Evolutionary conservation across 495 filamentous ascomycete genomes (phyloP).

Genomic region (Lophium mytilinum): DNA sequence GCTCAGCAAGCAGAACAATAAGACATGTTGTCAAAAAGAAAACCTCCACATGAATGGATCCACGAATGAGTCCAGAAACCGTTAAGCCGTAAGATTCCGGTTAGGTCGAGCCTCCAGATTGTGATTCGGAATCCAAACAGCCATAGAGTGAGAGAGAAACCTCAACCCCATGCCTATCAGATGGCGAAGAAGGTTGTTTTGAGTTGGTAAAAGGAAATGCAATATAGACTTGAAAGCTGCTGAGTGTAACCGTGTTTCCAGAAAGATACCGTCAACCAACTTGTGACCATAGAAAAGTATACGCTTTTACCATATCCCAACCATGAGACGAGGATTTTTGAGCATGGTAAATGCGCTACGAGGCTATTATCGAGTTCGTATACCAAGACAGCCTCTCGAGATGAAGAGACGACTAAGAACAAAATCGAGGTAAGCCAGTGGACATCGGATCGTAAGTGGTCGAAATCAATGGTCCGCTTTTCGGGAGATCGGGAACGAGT

Average conservation of each 20-base stretch:
- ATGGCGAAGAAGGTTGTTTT: background rate
- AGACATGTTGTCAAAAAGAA: background rate
- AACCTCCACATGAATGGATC: background rate
- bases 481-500: background rate
- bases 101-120: background rate
- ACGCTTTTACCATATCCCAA: conserved; percentile 2
- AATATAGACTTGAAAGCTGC: background rate
- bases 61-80: background rate
- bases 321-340: background rate
- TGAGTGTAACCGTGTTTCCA: background rate
- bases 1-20: background rate
- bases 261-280: background rate
- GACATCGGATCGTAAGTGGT: conserved; percentile 1
- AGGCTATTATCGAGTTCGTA: background rate
- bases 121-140: background rate
- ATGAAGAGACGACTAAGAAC: background rate
- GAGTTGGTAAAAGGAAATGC: conserved; percentile 1
- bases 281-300: background rate
- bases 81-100: background rate
- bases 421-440: background rate
- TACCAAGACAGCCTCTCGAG: conserved; percentile 1
- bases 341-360: background rate
- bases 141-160: background rate
- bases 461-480: background rate
- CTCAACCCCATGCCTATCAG: background rate